Evolutionary conservation across 805 yeast species (phyloP), one percentile per base, ranked within the genome.

Genomic region (Ogataea allantospora): DNA sequence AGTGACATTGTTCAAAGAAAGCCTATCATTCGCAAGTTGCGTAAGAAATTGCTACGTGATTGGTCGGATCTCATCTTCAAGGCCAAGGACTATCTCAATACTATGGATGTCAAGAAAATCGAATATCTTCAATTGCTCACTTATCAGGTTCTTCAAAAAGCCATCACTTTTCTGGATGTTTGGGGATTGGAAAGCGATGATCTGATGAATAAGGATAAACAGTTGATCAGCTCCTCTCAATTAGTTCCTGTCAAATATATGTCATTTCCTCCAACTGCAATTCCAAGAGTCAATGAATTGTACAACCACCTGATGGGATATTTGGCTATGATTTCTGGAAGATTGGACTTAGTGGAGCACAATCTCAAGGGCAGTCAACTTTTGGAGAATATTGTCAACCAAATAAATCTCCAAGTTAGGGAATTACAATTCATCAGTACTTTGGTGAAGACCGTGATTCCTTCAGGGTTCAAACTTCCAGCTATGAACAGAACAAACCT

Each of bases 1-100:
- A 80, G 81, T 47, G 79, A 78, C 20, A 69, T 83, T 30, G 89
- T 85, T 5, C 76, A 78, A 44, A 70, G 72, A 44, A 71, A 75
- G 34, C 80, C 86, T 2, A 57, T 73, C 3, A 75, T 85, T 11
- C 66, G 86, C 39, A 77, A 73, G 46, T 68, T 78, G 36, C 70
- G 95, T 47, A 85, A 85, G 57, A 70, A 78, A 25, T 60, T 85
- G 38, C 68, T 85, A 21, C 82, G 89, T 2, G 89, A 83, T 54
- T 85, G 95, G 95, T 83, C 84, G 46, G 79, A 78, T 35, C 65
- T 85, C 27, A 80, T 83, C 79, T 71, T 78, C 25, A 83, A 81
- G 52, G 89, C 91, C 1, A 83, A 81, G 46, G 84, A 82, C 26
- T 83, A 76, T 51, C 77, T 80, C 53, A 78, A 82, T 29, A 80